Percentiles rank a stretch among this genome's conserved stretches.
Conservation (phyloP, 192 early-diverging fungal species). For the Spizellomyces punctatus region DNA sequence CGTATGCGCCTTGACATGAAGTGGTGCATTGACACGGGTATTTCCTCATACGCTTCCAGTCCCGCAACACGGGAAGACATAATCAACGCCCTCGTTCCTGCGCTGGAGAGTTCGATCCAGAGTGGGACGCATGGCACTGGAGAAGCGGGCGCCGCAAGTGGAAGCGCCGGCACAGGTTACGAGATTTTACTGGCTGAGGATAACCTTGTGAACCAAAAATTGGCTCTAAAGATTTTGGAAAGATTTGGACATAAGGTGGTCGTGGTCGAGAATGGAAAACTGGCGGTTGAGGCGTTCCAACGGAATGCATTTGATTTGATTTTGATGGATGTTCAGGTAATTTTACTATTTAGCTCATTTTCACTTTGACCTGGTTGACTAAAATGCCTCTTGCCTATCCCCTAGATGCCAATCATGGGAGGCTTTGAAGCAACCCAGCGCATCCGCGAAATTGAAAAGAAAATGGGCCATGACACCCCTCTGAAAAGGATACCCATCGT, state of each 20-base stretch:
- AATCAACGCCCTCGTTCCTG: conserved; percentile 70
- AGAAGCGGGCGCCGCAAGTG: conserved; percentile 30
- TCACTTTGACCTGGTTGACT: not conserved
- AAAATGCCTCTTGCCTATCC: not conserved
- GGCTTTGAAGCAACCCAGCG: conserved; percentile 84
- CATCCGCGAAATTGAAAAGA: conserved; percentile 70
- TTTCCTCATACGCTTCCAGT: conserved; percentile 72
- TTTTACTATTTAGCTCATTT: not conserved
- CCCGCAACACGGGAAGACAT: conserved; percentile 64
- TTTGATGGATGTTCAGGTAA: conserved; percentile 73
- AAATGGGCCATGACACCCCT: conserved; percentile 46
- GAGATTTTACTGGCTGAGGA: conserved; percentile 83
- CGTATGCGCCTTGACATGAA: conserved; percentile 65
- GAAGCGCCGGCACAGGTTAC: conserved; percentile 47
- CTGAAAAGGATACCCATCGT: conserved; percentile 71
- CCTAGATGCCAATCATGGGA: conserved; percentile 81
- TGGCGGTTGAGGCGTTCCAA: conserved; percentile 72
- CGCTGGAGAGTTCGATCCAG: conserved; percentile 68
- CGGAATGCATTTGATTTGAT: conserved; percentile 65
- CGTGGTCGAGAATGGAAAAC: conserved; percentile 74
- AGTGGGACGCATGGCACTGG: not conserved
- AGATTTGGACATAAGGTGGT: conserved; percentile 71
- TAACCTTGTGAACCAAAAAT: conserved; percentile 84
- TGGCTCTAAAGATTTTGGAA: conserved; percentile 32
- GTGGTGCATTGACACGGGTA: conserved; percentile 51